phyloP scores from a whole-genome alignment of 257 asterid species.

The Fraxinus pennsylvanica region DNA sequence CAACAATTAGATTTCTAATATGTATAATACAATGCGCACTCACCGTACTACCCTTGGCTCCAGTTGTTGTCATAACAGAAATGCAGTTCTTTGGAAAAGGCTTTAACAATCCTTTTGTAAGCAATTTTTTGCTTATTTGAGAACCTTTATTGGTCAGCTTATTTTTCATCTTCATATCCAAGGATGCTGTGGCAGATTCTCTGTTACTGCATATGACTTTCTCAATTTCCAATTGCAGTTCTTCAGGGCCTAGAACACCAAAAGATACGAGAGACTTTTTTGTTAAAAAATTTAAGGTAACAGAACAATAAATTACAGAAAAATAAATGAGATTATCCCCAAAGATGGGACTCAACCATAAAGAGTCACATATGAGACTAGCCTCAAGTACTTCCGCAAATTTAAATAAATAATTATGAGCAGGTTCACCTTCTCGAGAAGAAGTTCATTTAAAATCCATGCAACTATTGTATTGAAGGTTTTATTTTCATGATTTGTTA shows the following conservation, averaged over 20 bases:
- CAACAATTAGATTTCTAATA: slow-evolving; percentile 7
- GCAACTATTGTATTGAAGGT: background rate
- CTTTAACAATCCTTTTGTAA: slow-evolving; percentile 71
- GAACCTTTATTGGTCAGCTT: slow-evolving; percentile 77
- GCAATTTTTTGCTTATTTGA: slow-evolving; percentile 75
- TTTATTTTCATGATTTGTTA: background rate
- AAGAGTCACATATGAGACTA: slow-evolving; percentile 5
- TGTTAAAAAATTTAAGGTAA: background rate
- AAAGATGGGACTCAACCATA: slow-evolving; percentile 1
- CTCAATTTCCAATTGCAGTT: slow-evolving; percentile 90
- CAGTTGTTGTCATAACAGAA: slow-evolving; percentile 92
- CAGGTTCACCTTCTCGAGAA: background rate
- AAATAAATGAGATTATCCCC: background rate
- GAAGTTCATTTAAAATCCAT: slow-evolving; percentile 4
- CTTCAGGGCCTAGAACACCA: slow-evolving; percentile 69
- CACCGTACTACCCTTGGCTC: slow-evolving; percentile 99
- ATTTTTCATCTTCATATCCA: slow-evolving; percentile 98
- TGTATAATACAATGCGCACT: slow-evolving; percentile 31
- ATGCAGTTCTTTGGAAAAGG: slow-evolving; percentile 97
- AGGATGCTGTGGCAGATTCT: slow-evolving; percentile 75
- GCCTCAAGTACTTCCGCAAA: background rate
- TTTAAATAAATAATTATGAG: background rate
- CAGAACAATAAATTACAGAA: background rate
- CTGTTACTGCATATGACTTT: slow-evolving; percentile 66
- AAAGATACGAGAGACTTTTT: slow-evolving; percentile 8